Evolutionary conservation across 169 alveolate species (phyloP), one percentile per base, ranked within the genome.

Genomic region (Plasmodium yoelii): DNA sequence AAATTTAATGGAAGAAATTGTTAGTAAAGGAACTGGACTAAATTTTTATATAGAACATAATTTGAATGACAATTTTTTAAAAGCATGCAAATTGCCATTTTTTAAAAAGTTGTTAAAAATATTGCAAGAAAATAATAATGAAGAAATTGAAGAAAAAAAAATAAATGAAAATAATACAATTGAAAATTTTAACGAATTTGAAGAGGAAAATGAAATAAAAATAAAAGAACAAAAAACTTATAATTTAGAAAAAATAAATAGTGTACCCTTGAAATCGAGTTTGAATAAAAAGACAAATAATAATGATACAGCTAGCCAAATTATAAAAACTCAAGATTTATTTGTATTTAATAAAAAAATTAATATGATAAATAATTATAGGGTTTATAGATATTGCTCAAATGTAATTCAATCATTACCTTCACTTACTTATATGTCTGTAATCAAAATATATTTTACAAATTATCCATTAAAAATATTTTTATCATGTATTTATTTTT

Each of bases 401-500:
- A 77, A 77, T 53, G 63, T 77, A 19, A 77, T 77, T 10, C 88
- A 77, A 18, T 77, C 88, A n/a, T 57, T 77, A 64, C 88, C 88
- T 44, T 77, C 88, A 39, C 53, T 77, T 22, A 77, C 88, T 2
- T 77, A 77, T 57, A 24, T 77, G 55, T 77, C 88, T 64, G 88
- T 77, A n/a, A 42, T 77, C 15, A 77, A 63, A 68, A 77, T 77
- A 64, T 77, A 77, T 69, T 34, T 77, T 42, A 42, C 42, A 55
- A 77, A 77, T 51, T 77, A 77, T n/a, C 88, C 88, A 2, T 51
- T 77, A 68, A 77, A 68, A n/a, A 69, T 77, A n/a, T 77, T 77
- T 65, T 51, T 77, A 42, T 63, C 88, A 28, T 77, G 88, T 15
- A 57, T 77, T 24, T 77, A 77, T 26, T 77, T 77, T 34, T 77